Conservation (phyloP, 371 early-diverging fungal genomes). For the Nosema muscidifuracis region DNA sequence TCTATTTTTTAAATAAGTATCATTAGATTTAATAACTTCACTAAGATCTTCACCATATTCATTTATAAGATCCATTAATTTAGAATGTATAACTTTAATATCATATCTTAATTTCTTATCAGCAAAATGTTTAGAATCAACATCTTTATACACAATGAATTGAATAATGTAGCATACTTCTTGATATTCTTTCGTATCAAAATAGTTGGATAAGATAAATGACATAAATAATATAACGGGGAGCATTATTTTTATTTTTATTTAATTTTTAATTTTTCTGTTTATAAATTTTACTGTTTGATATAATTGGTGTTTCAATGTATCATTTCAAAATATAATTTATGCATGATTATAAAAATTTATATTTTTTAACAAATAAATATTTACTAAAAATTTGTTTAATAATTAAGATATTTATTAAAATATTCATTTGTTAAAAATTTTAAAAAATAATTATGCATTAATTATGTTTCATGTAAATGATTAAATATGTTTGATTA, state of each 20-base stretch:
- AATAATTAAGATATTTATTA: no score
- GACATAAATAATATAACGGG: neutral
- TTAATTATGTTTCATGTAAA: no score
- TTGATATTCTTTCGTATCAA: neutral
- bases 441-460: no score
- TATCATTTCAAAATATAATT: no score
- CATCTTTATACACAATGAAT: neutral
- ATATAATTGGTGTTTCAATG: no score
- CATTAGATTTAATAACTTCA: no score
- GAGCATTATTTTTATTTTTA: neutral
- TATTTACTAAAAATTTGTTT: no score
- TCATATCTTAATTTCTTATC: neutral
- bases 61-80: neutral
- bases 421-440: no score
- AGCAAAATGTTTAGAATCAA: neutral
- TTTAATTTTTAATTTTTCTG: neutral
- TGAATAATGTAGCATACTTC: neutral
- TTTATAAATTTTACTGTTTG: no score
- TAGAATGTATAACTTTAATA: neutral
- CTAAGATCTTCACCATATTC: neutral
- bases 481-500: no score
- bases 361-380: no score
- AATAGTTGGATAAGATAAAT: neutral
- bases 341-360: no score
- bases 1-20: neutral